These are phyloP conservation scores for Diaporthe citriasiana DNA, from an alignment of 2,329 filamentous ascomycete species.

Conservation along the genomic window DNA sequence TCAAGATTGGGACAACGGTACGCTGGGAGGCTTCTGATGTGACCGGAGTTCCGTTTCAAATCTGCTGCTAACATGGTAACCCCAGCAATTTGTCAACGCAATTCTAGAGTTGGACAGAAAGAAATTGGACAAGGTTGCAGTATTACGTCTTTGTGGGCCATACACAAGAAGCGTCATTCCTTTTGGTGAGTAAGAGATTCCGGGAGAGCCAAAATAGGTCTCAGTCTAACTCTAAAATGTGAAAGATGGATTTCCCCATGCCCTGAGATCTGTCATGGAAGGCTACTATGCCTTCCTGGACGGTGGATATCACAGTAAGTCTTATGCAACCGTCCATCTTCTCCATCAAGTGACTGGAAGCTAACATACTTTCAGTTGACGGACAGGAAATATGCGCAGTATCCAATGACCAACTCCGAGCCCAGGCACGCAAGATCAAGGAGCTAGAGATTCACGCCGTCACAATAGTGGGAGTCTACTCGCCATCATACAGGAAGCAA, in stretches of 20 bases:
- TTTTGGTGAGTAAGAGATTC: background rate
- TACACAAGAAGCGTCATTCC: slow-evolving; percentile 9
- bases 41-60: no score
- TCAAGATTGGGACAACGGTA: slow-evolving; percentile 33
- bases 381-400: slow-evolving; percentile 9
- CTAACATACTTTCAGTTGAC: background rate
- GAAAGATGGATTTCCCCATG: slow-evolving; percentile 6
- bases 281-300: slow-evolving; percentile 2
- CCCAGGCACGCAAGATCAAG: background rate
- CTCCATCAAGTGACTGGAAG: background rate
- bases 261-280: slow-evolving; percentile 3
- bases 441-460: background rate
- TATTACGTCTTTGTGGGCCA: slow-evolving; percentile 14
- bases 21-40: background rate
- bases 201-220: rapidly evolving
- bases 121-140: slow-evolving; percentile 9
- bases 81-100: slow-evolving; percentile 16
- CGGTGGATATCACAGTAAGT: slow-evolving; percentile 6
- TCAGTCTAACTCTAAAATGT: background rate
- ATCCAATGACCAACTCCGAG: background rate
- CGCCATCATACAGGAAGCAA: slow-evolving; percentile 7
- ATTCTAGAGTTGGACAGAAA: background rate
- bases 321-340: background rate
- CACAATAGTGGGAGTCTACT: slow-evolving; percentile 6
- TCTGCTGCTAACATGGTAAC: background rate